Base-by-base conservation (phyloP, 179 eudicot species). In the Dionaea muscipula region DNA sequence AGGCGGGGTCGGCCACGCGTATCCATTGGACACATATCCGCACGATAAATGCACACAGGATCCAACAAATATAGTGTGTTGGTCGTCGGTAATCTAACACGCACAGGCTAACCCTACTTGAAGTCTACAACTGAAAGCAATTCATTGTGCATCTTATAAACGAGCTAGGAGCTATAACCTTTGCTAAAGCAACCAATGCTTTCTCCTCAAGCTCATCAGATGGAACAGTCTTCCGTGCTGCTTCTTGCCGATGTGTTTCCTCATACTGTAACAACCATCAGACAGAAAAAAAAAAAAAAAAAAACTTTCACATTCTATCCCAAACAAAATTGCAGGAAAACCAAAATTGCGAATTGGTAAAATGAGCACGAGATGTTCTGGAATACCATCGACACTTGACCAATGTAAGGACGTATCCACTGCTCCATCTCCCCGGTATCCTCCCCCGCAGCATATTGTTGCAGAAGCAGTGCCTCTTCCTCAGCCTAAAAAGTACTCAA, bases 401-500 rank as follows among this genome's bases (percentile, higher is more conserved):
- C 59, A 20, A 86, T 47, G 67, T 86, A 82, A 56, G 88, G 77
- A 60, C 77, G 68, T 62, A 91, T 56, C 65, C 51, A 68, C 63
- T 53, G 74, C 72, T 82, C 91, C 61, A 86, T 70, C 53, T 72
- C 69, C 61, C 75, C 76, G 14, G 55, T 56, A 38, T 68, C 77
- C 58, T 73, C 81, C 49, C 57, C 36, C 16, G 68, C 76, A 51
- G 56, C 81, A 64, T 70, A 75, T 55, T 86, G 87, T 72, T 86
- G 95, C 67, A 78, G 60, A 75, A 91, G 76, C 62, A 86, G 76
- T 31, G 91, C 94, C 59, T 91, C 98, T 73, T 86, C 98, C 68
- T 86, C 91, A 26, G 85, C 91, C 98, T 90, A 63, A 26, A 68
- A 26, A 44, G 66, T 12, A 38, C 31, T 19, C n/a, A 28, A n/a